Percentiles rank a stretch among this genome's conserved stretches.
phyloP scores from a whole-genome alignment of 305 asterid species.

The Fraxinus greggii region DNA sequence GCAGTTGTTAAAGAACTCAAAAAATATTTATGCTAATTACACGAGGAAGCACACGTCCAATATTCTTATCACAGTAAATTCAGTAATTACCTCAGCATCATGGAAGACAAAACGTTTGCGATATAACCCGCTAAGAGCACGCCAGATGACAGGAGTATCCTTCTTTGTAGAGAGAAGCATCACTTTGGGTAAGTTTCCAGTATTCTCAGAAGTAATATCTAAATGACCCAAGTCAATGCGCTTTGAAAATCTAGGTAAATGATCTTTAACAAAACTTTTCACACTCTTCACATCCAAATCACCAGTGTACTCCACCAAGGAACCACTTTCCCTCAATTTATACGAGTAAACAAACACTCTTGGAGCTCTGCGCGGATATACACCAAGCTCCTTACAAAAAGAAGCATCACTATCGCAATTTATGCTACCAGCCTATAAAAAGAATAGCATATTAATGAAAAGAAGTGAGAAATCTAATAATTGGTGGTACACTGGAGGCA shows the following conservation, averaged over 20 bases:
- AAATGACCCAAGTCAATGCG: constrained; percentile 52
- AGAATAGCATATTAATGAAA: constrained; percentile 10
- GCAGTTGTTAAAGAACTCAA: not conserved
- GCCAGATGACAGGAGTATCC: constrained; percentile 90
- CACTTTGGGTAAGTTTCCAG: constrained; percentile 63
- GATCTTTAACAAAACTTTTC: constrained; percentile 65
- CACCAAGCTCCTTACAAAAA: constrained; percentile 72
- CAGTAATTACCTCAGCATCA: constrained; percentile 67
- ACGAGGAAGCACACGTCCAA: not conserved
- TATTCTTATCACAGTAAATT: not conserved
- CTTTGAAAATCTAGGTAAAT: constrained; percentile 78
- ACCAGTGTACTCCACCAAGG: constrained; percentile 70
- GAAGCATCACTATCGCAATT: constrained; percentile 71
- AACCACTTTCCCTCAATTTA: constrained; percentile 52
- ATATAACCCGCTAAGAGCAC: constrained; percentile 78
- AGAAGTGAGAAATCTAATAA: not conserved
- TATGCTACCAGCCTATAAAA: constrained; percentile 64
- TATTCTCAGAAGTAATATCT: constrained; percentile 41
- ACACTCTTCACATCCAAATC: constrained; percentile 55
- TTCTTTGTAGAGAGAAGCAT: constrained; percentile 82
- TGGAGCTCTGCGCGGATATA: constrained; percentile 56
- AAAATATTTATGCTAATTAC: not conserved
- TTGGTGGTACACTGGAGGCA: not conserved
- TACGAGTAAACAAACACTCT: constrained; percentile 63
- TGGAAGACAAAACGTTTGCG: constrained; percentile 61